Conservation (phyloP, 1,284 basidiomycete genomes). For the Stereum hirsutum region DNA sequence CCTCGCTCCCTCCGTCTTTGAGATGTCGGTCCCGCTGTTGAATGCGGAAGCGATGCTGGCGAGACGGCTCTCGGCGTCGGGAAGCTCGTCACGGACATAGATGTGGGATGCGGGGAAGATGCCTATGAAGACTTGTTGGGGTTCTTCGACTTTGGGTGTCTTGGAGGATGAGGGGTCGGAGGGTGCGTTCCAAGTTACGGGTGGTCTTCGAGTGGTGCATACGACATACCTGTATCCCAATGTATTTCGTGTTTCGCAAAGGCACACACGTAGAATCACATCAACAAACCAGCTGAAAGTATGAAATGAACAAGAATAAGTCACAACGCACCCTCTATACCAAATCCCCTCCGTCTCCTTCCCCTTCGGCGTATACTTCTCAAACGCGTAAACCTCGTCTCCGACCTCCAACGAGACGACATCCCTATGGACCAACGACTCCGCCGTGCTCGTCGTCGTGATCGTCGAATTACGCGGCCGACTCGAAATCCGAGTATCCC, state of each 20-base stretch:
- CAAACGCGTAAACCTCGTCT: constrained; percentile 95
- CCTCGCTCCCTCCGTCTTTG: constrained; percentile 25
- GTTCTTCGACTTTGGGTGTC: constrained; percentile 58
- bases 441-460: constrained; percentile 61
- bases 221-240: constrained; percentile 71
- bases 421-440: constrained; percentile 56
- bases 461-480: constrained; percentile 58
- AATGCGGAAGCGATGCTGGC: constrained; percentile 54
- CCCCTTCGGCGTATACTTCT: constrained; percentile 69
- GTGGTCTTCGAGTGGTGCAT: constrained; percentile 66
- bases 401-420: constrained; percentile 84
- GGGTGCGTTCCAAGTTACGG: constrained; percentile 50
- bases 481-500: constrained; percentile 59
- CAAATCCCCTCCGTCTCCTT: constrained; percentile 74
- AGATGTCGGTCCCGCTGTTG: constrained; percentile 26
- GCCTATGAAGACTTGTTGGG: constrained; percentile 88
- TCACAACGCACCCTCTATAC: constrained; percentile 86
- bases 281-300: neutral
- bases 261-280: neutral
- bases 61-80: constrained; percentile 83
- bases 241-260: neutral
- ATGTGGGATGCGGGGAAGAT: constrained; percentile 94
- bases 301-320: no score
- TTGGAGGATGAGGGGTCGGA: constrained; percentile 44
- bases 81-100: constrained; percentile 80